Conservation (phyloP, 768 basidiomycete species). For the Strobilomyces echinocephalus region DNA sequence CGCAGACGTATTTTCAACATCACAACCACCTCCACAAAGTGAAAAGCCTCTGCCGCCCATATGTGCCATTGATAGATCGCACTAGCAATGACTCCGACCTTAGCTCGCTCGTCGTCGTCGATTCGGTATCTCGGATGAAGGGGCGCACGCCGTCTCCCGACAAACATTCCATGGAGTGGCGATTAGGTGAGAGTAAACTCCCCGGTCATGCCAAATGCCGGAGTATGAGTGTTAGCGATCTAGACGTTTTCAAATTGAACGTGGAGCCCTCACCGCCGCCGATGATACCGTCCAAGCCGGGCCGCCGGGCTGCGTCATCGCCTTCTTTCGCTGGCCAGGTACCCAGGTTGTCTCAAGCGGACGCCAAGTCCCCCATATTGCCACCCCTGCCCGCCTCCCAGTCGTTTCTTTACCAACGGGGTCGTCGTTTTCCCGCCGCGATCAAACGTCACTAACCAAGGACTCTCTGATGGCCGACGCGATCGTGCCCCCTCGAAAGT, state of each 20-base stretch:
- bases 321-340: conserved; percentile 33
- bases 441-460: conserved; percentile 43
- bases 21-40: conserved; percentile 31
- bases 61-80: conserved; percentile 30
- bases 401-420: conserved; percentile 24
- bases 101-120: conserved; percentile 54
- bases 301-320: conserved; percentile 37
- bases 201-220: conserved; percentile 47
- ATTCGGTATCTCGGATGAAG: conserved; percentile 40
- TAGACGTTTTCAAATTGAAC: conserved; percentile 47
- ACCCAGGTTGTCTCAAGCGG: conserved; percentile 15
- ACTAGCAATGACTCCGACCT: conserved; percentile 46
- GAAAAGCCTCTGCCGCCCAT: conserved; percentile 68
- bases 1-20: conserved; percentile 46
- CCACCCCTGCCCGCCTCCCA: conserved; percentile 18
- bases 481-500: conserved; percentile 27
- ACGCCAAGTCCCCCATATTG: conserved; percentile 18
- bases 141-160: conserved; percentile 30
- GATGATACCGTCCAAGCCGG: conserved; percentile 48
- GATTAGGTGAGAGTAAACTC: conserved; percentile 24
- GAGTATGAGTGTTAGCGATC: conserved; percentile 71
- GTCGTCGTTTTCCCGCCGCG: conserved; percentile 17
- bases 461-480: conserved; percentile 41
- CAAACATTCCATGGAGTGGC: conserved; percentile 25
- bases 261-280: conserved; percentile 34